Evolutionary conservation across 1,284 basidiomycete genomes (phyloP).

Genomic region (Microbotryum silenes-acaulis): DNA sequence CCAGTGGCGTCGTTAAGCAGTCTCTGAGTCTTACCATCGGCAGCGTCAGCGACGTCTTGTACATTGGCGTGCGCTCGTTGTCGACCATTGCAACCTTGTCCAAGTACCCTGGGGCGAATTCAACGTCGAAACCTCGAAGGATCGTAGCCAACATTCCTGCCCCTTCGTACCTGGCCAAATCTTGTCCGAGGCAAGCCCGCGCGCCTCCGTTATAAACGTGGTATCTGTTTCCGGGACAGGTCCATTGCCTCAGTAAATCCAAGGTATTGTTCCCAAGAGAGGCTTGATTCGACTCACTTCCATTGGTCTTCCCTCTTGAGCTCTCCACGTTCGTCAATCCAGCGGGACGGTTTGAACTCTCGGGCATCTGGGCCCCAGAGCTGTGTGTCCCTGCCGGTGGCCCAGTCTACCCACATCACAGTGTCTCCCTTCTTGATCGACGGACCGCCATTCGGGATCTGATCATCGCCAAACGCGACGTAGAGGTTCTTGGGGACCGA

Average conservation of each 20-base stretch:
- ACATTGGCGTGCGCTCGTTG: constrained; percentile 11
- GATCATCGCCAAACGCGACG: constrained; percentile 17
- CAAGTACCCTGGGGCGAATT: constrained; percentile 21
- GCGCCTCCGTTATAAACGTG: too few relatives aligned
- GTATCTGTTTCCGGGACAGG: too few relatives aligned
- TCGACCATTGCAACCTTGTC: constrained; percentile 16
- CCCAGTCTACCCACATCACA: constrained; percentile 27
- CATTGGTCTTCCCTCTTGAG: constrained; percentile 23
- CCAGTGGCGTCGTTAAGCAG: too few relatives aligned
- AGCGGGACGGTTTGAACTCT: constrained; percentile 29
- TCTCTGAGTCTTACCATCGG: neutral
- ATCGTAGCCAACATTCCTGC: constrained; percentile 19
- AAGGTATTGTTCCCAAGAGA: too few relatives aligned
- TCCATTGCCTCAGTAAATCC: too few relatives aligned
- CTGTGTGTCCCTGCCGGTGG: constrained; percentile 12
- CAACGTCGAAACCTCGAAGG: constrained; percentile 22
- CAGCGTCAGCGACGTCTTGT: neutral
- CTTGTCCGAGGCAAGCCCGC: constrained; percentile 3
- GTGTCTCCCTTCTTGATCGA: constrained; percentile 29
- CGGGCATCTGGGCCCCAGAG: constrained; percentile 30
- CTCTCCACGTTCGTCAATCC: constrained; percentile 26
- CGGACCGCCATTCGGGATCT: constrained; percentile 30
- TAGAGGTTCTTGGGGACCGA: constrained; percentile 18
- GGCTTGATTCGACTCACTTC: constrained; percentile 2
- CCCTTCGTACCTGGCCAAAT: constrained; percentile 29